Conservation (phyloP, 2,329 filamentous ascomycete genomes). For the Ceratocystis alfenasii region DNA sequence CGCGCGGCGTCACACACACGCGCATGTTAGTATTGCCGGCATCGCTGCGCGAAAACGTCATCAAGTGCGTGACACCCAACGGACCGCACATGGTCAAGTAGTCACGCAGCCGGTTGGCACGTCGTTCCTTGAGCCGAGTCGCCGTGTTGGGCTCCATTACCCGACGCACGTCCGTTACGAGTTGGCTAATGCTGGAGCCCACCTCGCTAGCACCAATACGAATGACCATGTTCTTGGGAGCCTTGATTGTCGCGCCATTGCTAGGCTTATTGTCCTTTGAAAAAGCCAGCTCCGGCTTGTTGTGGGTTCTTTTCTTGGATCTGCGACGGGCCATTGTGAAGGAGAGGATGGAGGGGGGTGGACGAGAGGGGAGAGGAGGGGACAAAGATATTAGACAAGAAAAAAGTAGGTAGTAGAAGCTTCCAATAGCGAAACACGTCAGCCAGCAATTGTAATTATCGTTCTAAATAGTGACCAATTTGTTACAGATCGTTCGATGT, state of each 20-base stretch:
- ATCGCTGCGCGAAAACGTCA: slow-evolving; percentile 83
- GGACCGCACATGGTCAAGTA: slow-evolving; percentile 94
- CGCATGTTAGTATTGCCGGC: slow-evolving; percentile 87
- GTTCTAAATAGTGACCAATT: not conserved
- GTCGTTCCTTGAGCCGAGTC: slow-evolving; percentile 74
- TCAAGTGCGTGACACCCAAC: slow-evolving; percentile 79
- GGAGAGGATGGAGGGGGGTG: not conserved
- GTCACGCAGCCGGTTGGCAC: slow-evolving; percentile 77
- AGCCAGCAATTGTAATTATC: not conserved
- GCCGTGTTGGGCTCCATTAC: slow-evolving; percentile 97
- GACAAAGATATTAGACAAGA: not conserved
- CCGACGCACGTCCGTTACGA: slow-evolving; percentile 77
- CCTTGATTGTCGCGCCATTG: slow-evolving; percentile 51
- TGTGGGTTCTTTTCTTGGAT: slow-evolving; percentile 81
- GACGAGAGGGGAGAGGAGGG: not conserved
- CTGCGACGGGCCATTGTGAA: slow-evolving; percentile 62
- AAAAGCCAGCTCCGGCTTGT: slow-evolving; percentile 52
- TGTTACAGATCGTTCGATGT: not conserved
- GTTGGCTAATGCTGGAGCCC: slow-evolving; percentile 77
- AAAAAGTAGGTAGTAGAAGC: not conserved
- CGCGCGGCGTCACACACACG: slow-evolving; percentile 73
- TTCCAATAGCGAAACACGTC: not conserved
- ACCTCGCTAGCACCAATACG: slow-evolving; percentile 90
- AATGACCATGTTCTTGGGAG: slow-evolving; percentile 96
- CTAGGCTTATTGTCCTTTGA: slow-evolving; percentile 40